Conservation (phyloP, 257 asterid genomes). For the Hygrophila difformis region DNA sequence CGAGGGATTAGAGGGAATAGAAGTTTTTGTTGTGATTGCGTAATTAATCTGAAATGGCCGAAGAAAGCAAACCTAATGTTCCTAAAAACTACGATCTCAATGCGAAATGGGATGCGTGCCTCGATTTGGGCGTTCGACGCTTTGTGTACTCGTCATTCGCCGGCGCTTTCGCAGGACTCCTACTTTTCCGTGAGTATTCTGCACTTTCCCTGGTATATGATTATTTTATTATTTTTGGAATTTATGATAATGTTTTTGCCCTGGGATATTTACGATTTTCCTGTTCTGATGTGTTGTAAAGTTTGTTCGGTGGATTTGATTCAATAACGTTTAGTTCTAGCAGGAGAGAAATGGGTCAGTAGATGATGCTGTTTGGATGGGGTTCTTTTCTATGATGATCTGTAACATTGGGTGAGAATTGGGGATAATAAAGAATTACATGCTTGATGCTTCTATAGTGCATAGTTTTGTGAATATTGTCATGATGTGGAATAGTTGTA, state of each 20-base stretch:
- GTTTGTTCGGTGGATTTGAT: neutral
- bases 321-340: neutral
- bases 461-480: neutral
- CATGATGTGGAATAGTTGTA: neutral
- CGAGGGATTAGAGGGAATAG: neutral
- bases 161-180: constrained; percentile 57
- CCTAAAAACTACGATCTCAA: constrained; percentile 40
- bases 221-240: neutral
- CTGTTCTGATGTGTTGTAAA: neutral
- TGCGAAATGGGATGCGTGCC: constrained; percentile 68
- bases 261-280: no score
- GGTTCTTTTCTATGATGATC: neutral
- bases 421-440: neutral
- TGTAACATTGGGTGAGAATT: neutral
- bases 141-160: constrained; percentile 50
- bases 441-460: no score
- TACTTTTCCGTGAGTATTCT: constrained; percentile 51
- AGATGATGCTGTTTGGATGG: neutral
- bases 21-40: neutral
- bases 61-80: constrained; percentile 27
- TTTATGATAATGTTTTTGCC: neutral
- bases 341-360: neutral
- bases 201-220: neutral
- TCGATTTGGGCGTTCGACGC: constrained; percentile 61
- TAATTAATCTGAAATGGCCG: constrained; percentile 30